Percentiles rank a stretch among this genome's conserved stretches.
phyloP scores from a whole-genome alignment of 768 basidiomycete species.

The Amanita phalloides region DNA sequence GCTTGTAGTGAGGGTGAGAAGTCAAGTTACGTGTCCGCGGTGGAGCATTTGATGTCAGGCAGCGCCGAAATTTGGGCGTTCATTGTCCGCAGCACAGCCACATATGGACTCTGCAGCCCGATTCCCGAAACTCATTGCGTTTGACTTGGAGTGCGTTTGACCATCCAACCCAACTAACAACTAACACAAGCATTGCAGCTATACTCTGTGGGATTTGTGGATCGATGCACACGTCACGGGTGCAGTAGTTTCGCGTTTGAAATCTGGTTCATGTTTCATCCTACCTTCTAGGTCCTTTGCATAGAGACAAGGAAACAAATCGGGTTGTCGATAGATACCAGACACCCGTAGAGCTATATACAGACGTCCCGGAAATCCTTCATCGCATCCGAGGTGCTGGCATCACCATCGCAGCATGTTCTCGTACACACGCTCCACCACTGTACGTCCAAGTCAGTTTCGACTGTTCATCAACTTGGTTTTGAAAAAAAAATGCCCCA shows the following conservation, averaged over 20 bases:
- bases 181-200: slow-evolving; percentile 31
- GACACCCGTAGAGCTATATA: slow-evolving; percentile 56
- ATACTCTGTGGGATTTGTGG: slow-evolving; percentile 83
- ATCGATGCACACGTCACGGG: slow-evolving; percentile 70
- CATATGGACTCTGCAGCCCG: background rate
- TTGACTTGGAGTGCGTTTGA: slow-evolving; percentile 63
- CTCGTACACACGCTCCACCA: slow-evolving; percentile 56
- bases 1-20: background rate
- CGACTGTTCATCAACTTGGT: background rate
- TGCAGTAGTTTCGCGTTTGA: slow-evolving; percentile 6
- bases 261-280: background rate
- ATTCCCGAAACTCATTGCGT: slow-evolving; percentile 56
- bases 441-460: slow-evolving; percentile 37
- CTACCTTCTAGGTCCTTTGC: slow-evolving; percentile 34
- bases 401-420: slow-evolving; percentile 57
- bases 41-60: background rate
- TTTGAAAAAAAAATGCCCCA: slow-evolving; percentile 16
- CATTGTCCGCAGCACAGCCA: background rate
- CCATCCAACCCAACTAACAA: background rate
- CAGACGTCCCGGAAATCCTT: slow-evolving; percentile 66
- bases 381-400: slow-evolving; percentile 38
- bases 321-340: slow-evolving; percentile 47
- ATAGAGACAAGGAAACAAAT: slow-evolving; percentile 34
- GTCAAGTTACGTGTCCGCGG: background rate
- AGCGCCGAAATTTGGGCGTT: background rate